These are phyloP conservation scores for Endocladia muricata DNA, from an alignment of 31 red algal species.

Conservation along the genomic window DNA sequence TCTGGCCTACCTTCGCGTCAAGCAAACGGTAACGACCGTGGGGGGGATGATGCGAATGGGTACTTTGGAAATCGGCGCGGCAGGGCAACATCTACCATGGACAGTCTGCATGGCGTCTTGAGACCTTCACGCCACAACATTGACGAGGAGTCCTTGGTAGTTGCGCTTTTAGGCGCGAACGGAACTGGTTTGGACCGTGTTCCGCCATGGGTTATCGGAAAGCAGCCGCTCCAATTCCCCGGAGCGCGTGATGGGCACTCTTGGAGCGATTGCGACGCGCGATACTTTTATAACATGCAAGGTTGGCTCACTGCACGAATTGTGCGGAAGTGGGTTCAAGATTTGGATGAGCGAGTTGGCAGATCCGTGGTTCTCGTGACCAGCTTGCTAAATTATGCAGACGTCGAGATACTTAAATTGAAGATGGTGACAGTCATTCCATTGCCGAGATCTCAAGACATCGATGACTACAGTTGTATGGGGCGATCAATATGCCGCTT, in stretches of 20 bases:
- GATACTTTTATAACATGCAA: conserved; percentile 22
- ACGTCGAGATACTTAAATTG: conserved; percentile 22
- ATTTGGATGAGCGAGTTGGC: conserved; percentile 11
- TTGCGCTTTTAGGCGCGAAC: conserved; percentile 10
- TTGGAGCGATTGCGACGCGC: not conserved
- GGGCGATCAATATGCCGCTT: not conserved
- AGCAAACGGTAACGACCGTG: not conserved
- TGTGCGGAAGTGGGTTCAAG: conserved; percentile 17
- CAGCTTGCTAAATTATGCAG: conserved; percentile 8
- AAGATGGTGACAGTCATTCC: conserved; percentile 24
- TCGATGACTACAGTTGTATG: not conserved
- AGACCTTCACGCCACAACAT: not conserved
- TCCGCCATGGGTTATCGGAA: conserved; percentile 24
- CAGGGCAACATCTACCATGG: not conserved
- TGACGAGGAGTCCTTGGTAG: conserved; percentile 8
- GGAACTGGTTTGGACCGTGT: conserved; percentile 2
- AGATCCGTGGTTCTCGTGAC: conserved; percentile 12
- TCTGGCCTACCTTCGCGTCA: not conserved
- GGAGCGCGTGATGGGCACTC: conserved; percentile 9
- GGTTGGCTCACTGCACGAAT: conserved; percentile 28
- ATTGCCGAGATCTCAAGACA: not conserved
- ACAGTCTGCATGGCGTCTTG: not conserved
- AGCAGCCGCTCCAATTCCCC: not conserved
- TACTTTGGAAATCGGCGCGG: not conserved
- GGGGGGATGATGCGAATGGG: not conserved